Evolutionary conservation across 2,329 filamentous ascomycete species (phyloP).

Genomic region (Ustulina deusta): DNA sequence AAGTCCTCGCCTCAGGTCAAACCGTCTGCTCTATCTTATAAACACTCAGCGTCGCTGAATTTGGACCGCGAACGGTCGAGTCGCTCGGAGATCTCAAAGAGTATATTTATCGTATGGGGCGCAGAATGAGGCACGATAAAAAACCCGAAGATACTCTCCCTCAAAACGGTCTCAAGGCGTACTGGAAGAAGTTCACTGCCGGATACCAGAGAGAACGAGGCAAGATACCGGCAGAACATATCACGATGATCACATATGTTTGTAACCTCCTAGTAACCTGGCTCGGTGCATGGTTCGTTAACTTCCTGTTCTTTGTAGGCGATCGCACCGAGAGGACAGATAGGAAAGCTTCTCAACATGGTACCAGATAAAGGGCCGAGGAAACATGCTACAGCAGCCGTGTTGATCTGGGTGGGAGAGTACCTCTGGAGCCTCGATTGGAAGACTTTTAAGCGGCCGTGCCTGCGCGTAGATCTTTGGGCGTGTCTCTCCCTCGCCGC

Average conservation of each 20-base stretch:
- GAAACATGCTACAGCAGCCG: slow-evolving; percentile 18
- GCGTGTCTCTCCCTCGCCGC: slow-evolving; percentile 7
- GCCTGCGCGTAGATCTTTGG: slow-evolving; percentile 20
- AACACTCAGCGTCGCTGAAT: neutral
- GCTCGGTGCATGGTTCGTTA: no score
- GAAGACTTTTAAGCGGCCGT: slow-evolving; percentile 19
- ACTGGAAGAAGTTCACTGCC: slow-evolving; percentile 27
- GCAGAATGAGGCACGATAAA: neutral
- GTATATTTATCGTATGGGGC: neutral
- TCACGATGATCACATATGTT: neutral
- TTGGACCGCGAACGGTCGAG: neutral
- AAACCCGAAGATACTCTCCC: neutral
- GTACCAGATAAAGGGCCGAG: slow-evolving; percentile 12
- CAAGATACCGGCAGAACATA: slow-evolving; percentile 6
- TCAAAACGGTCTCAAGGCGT: neutral
- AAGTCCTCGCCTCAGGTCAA: neutral
- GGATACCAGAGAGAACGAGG: slow-evolving; percentile 15
- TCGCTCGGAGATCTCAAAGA: neutral
- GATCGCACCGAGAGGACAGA: slow-evolving; percentile 1
- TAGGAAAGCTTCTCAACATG: slow-evolving; percentile 17
- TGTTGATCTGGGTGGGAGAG: slow-evolving; percentile 20
- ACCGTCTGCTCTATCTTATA: neutral
- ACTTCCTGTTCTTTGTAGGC: slow-evolving; percentile 1
- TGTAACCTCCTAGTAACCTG: no score
- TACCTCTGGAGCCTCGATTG: slow-evolving; percentile 25